Base-by-base conservation (phyloP, 1,284 basidiomycete genomes). In the Sporisorium sorghi region DNA sequence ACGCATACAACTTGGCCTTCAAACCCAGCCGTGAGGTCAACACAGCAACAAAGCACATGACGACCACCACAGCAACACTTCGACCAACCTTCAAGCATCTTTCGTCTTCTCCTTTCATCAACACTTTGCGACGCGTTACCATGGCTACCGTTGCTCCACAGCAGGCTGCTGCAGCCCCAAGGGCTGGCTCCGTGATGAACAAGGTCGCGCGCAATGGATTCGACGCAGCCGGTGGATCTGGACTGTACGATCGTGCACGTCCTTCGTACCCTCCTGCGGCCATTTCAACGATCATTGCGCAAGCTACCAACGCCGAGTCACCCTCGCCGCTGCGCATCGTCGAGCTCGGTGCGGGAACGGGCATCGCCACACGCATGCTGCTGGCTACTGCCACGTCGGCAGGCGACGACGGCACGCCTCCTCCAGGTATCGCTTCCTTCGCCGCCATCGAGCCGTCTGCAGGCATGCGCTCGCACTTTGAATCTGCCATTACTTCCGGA, bases 321-420 rank as follows among this genome's bases (percentile, higher is more conserved):
- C 61, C 58, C 2, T 23, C 57, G 4, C 70, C 76, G 2, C 50
- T 80, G n/a, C 75, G 73, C 23, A 64, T 82, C 33, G 73, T 78
- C 43, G 81, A 83, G 69, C 60, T 83, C 19, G 81, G 80, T 30
- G 72, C 79, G 0, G 81, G 81, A 3, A 83, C 81, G 3, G 81
- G 81, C 21, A 82, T 83, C 42, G 73, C 73, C 7, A 80, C 80
- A 7, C 68, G 80, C 6, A 68, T 80, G 47, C 54, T 83, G 14
- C 69, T 82, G 5, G 62, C 77, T 0, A 39, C 64, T 1, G 70
- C 70, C 30, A 65, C 74, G 8, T 60, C 67, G 8, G 23, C 60
- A 11, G 37, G 61, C 5, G 49, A 60, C 35, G 76, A 66, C 24
- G 74, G 68, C 19, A 59, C 52, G 0, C 65, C 63, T 7, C 66